Evolutionary conservation across 2,329 filamentous ascomycete genomes (phyloP), one percentile per base, ranked within the genome.

Genomic region (Ophiostoma sp.): DNA sequence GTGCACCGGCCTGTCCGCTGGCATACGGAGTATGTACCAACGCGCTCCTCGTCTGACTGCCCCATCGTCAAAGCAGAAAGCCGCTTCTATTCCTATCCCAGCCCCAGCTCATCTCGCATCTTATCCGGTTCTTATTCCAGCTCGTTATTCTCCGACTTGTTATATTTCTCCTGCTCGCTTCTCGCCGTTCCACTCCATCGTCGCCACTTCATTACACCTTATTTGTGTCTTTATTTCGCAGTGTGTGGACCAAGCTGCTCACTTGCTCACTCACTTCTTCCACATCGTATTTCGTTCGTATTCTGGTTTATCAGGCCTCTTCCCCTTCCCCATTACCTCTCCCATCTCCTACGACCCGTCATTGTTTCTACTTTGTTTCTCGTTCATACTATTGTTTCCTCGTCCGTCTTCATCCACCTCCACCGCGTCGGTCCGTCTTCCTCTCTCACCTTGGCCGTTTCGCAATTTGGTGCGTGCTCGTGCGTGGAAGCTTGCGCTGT

Each of bases 361-460:
- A 48, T 15, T 33, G 57, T 62, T 62, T 62, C 57, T 33, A 15
- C 23, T 62, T 62, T 62, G 57, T 62, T 62, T 62, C 57, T 62
- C 52, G 27, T 62, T 62, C 57, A 33, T 33, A 39, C 62, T 41
- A 39, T 65, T 65, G 62, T 65, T 65, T 65, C 62, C 11, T n/a
- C 35, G 6, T 64, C 60, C 7, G 33, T 39, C 62, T 39, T 35
- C 62, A 39, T 41, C 62, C 62, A 27, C 62, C 35, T 65, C 62
- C 62, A 65, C 62, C 62, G 62, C 62, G 62, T 23, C 62, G 62
- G 62, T 65, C 62, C 62, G 62, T 39, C 62, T 39, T 36, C 27
- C 33, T 23, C 33, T 65, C 62, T 65, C 62, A 64, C 60, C 35
- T 39, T 65, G 62, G 62, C 41, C 35, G 62, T 65, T 65, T 65